These are phyloP conservation scores for Pichia exigua DNA, from an alignment of 805 yeast genomes.

Conservation along the genomic window DNA sequence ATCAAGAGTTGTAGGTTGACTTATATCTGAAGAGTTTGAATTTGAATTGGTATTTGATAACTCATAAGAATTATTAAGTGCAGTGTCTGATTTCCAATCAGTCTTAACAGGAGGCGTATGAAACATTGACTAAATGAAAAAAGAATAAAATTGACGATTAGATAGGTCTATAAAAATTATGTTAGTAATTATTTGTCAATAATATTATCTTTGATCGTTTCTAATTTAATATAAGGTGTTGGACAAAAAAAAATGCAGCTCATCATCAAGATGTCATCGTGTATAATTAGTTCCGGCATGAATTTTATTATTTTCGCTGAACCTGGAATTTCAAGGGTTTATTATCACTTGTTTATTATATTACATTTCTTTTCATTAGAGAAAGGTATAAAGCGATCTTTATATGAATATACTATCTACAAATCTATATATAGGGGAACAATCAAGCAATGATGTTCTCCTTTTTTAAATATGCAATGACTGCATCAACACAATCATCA, in stretches of 20 bases:
- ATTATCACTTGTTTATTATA: too few relatives aligned
- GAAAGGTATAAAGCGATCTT: neutral
- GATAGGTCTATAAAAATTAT: neutral
- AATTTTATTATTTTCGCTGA: neutral
- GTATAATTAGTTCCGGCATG: neutral
- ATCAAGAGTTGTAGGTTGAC: neutral
- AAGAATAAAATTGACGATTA: neutral
- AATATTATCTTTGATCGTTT: neutral
- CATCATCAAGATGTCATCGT: neutral
- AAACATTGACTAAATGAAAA: conserved; percentile 18
- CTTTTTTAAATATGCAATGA: conserved; percentile 52
- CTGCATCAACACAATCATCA: conserved; percentile 73
- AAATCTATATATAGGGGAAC: neutral
- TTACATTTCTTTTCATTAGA: too few relatives aligned
- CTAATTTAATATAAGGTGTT: neutral
- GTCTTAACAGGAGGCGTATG: conserved; percentile 30
- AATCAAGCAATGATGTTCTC: conserved; percentile 9
- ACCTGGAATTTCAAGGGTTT: neutral
- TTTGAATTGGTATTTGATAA: neutral
- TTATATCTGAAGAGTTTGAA: neutral
- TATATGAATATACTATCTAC: neutral
- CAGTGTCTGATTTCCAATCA: conserved; percentile 21
- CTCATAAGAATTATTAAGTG: conserved; percentile 21
- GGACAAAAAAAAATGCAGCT: neutral
- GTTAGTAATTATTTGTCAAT: neutral